Conservation (phyloP, 768 basidiomycete species). For the Cystobasidium ongulense region DNA sequence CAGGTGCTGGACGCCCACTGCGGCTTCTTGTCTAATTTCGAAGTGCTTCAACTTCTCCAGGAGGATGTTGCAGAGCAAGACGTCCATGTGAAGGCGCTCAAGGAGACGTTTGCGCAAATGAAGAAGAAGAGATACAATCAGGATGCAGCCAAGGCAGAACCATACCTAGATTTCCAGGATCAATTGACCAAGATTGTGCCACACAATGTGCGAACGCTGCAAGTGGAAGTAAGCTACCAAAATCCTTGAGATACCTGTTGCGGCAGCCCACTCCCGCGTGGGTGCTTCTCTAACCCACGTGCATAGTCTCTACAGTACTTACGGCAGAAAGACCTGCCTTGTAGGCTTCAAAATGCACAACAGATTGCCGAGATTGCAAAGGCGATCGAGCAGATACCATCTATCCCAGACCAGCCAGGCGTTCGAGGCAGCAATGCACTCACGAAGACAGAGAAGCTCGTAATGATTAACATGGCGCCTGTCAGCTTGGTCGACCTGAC, state of each 20-base stretch:
- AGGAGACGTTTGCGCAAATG: not conserved
- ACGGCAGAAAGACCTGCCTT: constrained; percentile 19
- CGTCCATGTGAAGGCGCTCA: not conserved
- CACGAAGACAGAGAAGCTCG: constrained; percentile 28
- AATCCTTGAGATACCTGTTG: not conserved
- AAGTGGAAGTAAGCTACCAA: constrained; percentile 14
- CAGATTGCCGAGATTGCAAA: not conserved
- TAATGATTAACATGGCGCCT: constrained; percentile 16
- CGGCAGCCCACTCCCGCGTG: no score
- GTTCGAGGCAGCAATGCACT: constrained; percentile 3
- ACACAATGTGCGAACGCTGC: constrained; percentile 22
- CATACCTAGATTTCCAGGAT: constrained; percentile 15
- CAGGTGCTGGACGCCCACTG: constrained; percentile 27
- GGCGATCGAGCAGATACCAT: not conserved
- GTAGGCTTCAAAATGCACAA: not conserved
- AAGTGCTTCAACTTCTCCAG: constrained; percentile 6
- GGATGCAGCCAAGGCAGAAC: not conserved
- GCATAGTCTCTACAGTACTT: constrained; percentile 20
- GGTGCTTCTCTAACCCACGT: no score
- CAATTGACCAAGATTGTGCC: constrained; percentile 19
- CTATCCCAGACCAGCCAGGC: not conserved
- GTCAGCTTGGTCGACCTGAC: constrained; percentile 1
- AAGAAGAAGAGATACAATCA: not conserved
- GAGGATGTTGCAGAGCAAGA: constrained; percentile 23
- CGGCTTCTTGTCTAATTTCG: constrained; percentile 25